Base-by-base conservation (phyloP, 345 rosid species). In the Gossypium australe region DNA sequence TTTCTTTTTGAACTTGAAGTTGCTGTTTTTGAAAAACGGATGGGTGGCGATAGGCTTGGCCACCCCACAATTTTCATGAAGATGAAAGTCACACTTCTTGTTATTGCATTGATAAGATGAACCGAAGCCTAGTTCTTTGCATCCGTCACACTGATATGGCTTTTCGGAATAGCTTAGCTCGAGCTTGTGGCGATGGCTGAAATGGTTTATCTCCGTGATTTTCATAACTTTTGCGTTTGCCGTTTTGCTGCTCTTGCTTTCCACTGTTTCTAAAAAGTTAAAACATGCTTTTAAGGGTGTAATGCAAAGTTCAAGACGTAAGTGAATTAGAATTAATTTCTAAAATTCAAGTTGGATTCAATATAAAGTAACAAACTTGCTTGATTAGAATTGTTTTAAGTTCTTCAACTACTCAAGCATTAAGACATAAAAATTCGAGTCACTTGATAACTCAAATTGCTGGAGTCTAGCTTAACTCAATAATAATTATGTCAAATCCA, bases 71-170 rank as follows among this genome's bases (percentile, higher is more conserved):
- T 64, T 64, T 11, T 64, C 68, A 1, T 64, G 68, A 64, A 64
- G 68, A 64, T 64, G 68, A 18, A 64, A 41, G 4, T 64, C 25
- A 11, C 68, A 64, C 14, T 64, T 16, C 9, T 1, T 10, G 1
- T 64, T 10, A 45, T 64, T 64, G 20, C 68, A 64, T 0, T 41
- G 49, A 43, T 64, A 64, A n/a, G 16, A 16, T n/a, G 68, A 41
- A 4, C 49, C 49, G 45, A 64, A 64, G 10, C 49, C 68, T 10
- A 41, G 8, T n/a, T 41, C 49, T 64, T 64, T 64, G 68, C 49
- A 64, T 64, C 68, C 68, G 45, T 64, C 68, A 10, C 68, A 64
- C 13, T n/a, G 49, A 10, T 64, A 64, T 3, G 68, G 68, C 2
- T 16, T 64, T 41, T 9, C 3, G 16, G 24, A 41, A 18, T n/a